phyloP scores from a whole-genome alignment of 352 stramenopile genomes.

The Pythium oligandrum region DNA sequence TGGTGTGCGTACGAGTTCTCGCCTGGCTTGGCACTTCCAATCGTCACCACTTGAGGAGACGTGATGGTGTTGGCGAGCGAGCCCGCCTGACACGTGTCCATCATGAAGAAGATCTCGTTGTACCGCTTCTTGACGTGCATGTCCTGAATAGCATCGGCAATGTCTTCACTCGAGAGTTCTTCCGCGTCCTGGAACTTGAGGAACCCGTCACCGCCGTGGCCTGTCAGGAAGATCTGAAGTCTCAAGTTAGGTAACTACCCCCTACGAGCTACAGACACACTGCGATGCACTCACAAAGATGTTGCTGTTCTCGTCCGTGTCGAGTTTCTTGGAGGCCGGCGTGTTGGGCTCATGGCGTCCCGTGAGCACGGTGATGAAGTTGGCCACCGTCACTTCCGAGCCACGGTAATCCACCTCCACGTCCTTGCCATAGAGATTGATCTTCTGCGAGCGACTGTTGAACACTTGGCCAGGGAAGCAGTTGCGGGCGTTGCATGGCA shows the following conservation, averaged over 20 bases:
- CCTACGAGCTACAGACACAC: neutral
- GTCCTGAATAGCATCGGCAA: constrained; percentile 90
- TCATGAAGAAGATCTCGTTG: constrained; percentile 95
- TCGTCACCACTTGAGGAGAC: constrained; percentile 90
- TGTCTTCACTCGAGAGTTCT: constrained; percentile 94
- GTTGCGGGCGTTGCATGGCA: constrained; percentile 90
- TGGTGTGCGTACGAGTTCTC: constrained; percentile 96
- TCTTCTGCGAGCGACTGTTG: constrained; percentile 86
- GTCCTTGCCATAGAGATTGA: constrained; percentile 90
- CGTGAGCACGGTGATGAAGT: constrained; percentile 94
- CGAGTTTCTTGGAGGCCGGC: constrained; percentile 84
- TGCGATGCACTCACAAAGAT: constrained; percentile 54
- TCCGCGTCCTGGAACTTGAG: constrained; percentile 97
- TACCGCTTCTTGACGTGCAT: constrained; percentile 94
- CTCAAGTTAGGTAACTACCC: neutral
- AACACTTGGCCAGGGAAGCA: constrained; percentile 89
- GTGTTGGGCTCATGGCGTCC: constrained; percentile 86
- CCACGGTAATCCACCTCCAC: constrained; percentile 94
- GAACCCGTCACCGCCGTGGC: constrained; percentile 96
- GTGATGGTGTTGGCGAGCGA: constrained; percentile 86
- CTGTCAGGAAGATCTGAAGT: constrained; percentile 84
- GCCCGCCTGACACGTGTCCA: constrained; percentile 97
- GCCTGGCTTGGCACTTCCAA: constrained; percentile 87
- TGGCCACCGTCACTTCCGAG: constrained; percentile 95
- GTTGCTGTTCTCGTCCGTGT: constrained; percentile 88